Base-by-base conservation (phyloP, 192 early-diverging fungal species). In the Entophlyctis luteolus region DNA sequence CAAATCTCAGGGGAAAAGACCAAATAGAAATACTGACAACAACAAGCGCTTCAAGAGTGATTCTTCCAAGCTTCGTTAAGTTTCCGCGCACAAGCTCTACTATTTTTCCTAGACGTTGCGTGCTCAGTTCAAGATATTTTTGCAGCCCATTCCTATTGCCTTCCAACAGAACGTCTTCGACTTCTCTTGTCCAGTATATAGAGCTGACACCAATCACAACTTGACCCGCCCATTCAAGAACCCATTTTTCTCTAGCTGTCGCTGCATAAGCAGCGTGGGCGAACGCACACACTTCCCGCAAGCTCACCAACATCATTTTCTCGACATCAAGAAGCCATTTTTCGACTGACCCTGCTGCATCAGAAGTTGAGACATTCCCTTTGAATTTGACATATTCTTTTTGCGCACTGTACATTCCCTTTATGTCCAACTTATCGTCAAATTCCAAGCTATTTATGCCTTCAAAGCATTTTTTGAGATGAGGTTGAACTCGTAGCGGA, bases 391-490 rank as follows among this genome's bases (percentile, higher is more conserved):
- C 65, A 57, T 63, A 84, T 63, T 85, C 84, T 56, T 85, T 85
- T 48, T 78, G 77, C 3, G 73, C 71, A 62, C 79, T 82, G 73
- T 78, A 84, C 82, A 85, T 85, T 32, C 82, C 84, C 10, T 59
- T 55, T 38, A 85, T 85, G 36, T 85, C 84, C 25, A 73, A 55
- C 20, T 85, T 81, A 28, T 62, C 60, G 38, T 79, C 75, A 56
- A 85, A 85, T 56, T 85, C 77, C 20, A 85, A 71, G 60, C 77
- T 81, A 67, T 83, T 81, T 68, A 85, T 71, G 28, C 84, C 84
- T 73, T 85, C 84, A 49, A 85, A 85, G 60, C 84, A 85, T 60
- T 85, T 85, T 53, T 85, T 85, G 4, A 85, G 65, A 53, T 85
- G 84, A n/a, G 84, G 84, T 58, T 85, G 84, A 18, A 85, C 84